A percentile compares a stretch with the other conserved stretches of the same genome.
phyloP scores from a whole-genome alignment of 1,139 yeast species.

The Candida glucosophila region DNA sequence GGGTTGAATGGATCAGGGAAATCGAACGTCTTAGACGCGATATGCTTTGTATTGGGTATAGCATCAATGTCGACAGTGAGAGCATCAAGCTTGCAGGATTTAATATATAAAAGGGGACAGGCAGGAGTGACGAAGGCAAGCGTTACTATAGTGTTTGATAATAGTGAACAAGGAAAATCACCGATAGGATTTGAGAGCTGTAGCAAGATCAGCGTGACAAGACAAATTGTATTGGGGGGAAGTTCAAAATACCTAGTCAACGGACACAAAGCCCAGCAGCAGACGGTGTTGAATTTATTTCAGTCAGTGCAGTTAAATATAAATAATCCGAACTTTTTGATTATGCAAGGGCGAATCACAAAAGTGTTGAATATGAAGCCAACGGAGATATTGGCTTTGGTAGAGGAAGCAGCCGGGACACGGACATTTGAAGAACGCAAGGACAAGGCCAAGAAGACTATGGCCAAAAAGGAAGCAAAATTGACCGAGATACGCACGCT shows the following conservation, averaged over 20 bases:
- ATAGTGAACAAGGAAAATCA: constrained; percentile 61
- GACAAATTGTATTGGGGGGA: constrained; percentile 89
- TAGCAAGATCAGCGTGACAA: constrained; percentile 78
- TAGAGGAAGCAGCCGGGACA: constrained; percentile 98
- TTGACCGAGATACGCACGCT: constrained; percentile 68
- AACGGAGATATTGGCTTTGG: constrained; percentile 74
- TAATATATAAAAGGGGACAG: constrained; percentile 93
- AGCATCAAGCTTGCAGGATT: constrained; percentile 87
- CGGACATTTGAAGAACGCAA: constrained; percentile 90
- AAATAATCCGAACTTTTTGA: constrained; percentile 91
- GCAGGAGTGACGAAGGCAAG: constrained; percentile 97
- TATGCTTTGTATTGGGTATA: constrained; percentile 96
- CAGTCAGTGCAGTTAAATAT: constrained; percentile 94
- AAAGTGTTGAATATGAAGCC: constrained; percentile 97
- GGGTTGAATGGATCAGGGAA: constrained; percentile 97
- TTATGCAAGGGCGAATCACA: constrained; percentile 98
- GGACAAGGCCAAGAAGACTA: constrained; percentile 85
- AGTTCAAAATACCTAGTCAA: constrained; percentile 86
- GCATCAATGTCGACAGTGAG: constrained; percentile 90
- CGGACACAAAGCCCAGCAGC: constrained; percentile 96
- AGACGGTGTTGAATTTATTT: constrained; percentile 79
- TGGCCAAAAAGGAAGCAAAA: constrained; percentile 84
- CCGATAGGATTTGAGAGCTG: constrained; percentile 86
- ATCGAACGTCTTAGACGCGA: constrained; percentile 90
- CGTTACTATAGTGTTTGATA: constrained; percentile 92